Base-by-base conservation (phyloP, 306 rosid species). In the Mimosa bimucronata region DNA sequence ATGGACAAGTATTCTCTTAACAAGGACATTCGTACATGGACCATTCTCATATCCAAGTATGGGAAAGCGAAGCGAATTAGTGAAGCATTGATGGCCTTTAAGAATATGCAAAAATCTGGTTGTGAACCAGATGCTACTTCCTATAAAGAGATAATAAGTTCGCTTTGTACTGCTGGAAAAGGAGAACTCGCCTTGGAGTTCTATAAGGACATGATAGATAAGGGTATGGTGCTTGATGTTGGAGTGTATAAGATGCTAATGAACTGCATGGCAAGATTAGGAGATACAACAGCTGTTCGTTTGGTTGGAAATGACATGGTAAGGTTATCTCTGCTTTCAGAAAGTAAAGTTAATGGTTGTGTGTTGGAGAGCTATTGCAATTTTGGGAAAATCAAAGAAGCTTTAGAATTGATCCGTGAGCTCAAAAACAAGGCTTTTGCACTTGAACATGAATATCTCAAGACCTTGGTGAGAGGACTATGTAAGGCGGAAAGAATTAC, bases 131-230 rank as follows among this genome's bases (percentile, higher is more conserved):
- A 94, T 79, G 89, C 23, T 3, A 76, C 83, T 81, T 89, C 89
- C n/a, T 92, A 85, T 80, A 89, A 82, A 75, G 83, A 78, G 21
- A 81, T 92, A 67, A 79, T 92, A 19, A 77, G 71, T 34, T 65
- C 89, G 2, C 95, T 94, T 55, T 92, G 97, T 81, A 76, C 50
- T 68, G 87, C 89, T 11, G 91, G 94, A 44, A 92, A 89, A 79
- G 88, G 90, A 0, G 97, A 94, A 21, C 80, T 92, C 80, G 98
- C 92, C 2, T 82, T 91, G 88, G 98, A 95, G 79, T 92, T 95
- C 81, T 92, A 95, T 86, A 88, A 79, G 80, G 98, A 91, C 52
- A 90, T 90, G 97, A 64, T 84, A 57, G 73, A 46, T 82, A 87
- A 95, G 83, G 94, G 83, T 29, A 72, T 89, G 81, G 84, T 75